Conservation (phyloP, 2,329 filamentous ascomycete genomes). For the Claviceps maximensis region DNA sequence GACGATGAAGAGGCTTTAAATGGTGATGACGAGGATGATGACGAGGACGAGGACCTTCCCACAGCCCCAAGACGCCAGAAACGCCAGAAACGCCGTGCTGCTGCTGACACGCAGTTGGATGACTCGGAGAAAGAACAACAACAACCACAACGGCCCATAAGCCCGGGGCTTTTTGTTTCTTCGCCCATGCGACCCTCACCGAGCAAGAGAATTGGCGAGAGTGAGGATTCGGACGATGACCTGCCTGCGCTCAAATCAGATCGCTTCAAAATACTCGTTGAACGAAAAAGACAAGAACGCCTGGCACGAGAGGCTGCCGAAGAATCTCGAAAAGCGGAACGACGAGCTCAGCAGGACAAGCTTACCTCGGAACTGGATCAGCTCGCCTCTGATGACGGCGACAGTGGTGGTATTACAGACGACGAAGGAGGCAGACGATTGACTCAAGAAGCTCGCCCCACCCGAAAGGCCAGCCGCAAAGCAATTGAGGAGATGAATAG, state of each 20-base stretch:
- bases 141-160: slow-evolving; percentile 14
- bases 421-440: slow-evolving; percentile 51
- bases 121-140: slow-evolving; percentile 1
- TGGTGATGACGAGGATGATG: slow-evolving; percentile 20
- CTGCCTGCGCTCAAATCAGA: slow-evolving; percentile 36
- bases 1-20: slow-evolving; percentile 12
- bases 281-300: slow-evolving; percentile 59
- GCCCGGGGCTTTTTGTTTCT: slow-evolving; percentile 42
- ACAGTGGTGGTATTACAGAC: slow-evolving; percentile 42
- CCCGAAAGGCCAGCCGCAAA: slow-evolving; percentile 84
- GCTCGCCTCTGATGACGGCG: slow-evolving; percentile 24
- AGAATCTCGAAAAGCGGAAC: slow-evolving; percentile 33
- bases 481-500: slow-evolving; percentile 89
- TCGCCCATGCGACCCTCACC: slow-evolving; percentile 30
- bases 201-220: slow-evolving; percentile 17
- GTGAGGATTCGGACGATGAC: slow-evolving; percentile 32
- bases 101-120: slow-evolving; percentile 17
- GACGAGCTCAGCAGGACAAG: slow-evolving; percentile 22
- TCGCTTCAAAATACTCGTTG: slow-evolving; percentile 59
- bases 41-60: slow-evolving; percentile 25
- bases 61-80: slow-evolving; percentile 27
- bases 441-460: slow-evolving; percentile 55
- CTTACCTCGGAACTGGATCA: slow-evolving; percentile 23
- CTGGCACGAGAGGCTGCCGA: slow-evolving; percentile 51
- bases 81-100: slow-evolving; percentile 21